Evolutionary conservation across 192 early-diverging fungal genomes (phyloP), one percentile per base, ranked within the genome.

Genomic region (Coemansia sp.): DNA sequence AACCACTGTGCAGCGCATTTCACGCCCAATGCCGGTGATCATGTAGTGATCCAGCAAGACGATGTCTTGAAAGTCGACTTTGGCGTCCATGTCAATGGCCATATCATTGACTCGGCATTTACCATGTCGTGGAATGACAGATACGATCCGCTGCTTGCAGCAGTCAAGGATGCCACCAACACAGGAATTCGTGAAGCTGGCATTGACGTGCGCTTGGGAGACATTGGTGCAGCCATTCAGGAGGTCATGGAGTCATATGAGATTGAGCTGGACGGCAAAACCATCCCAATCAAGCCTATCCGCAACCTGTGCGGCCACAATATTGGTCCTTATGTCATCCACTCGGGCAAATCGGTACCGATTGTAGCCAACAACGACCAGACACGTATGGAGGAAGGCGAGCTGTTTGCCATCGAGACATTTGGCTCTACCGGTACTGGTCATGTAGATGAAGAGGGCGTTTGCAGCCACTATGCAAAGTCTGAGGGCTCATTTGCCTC

Each of bases 191-290:
- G 84, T 53, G 89, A 91, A 72, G 92, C 92, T n/a, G 96, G 96
- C 41, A 99, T 99, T 52, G 96, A 99, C 60, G 96, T 92, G 21
- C 79, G 96, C 38, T 61, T 99, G 51, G 85, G 87, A 46, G 96
- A 99, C 59, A 90, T 99, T 69, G 96, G 96, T 50, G 93, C 89
- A 1, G 93, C 91, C 10, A 86, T 99, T 50, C 89, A 96, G 70
- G 96, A 99, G 75, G 90, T 91, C n/a, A 96, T 96, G 89, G 94
- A 96, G 71, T 94, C 91, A 8, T 97, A 97, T 70, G 96, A 99
- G 65, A 87, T 99, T 39, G 91, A 91, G 54, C 80, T 99, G 38
- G 87, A 92, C 50, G 92, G 92, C 40, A 99, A 99, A 65, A 91
- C 89, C 0, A 88, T 90, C 57, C 89, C 61, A 9, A 88, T 99